These are phyloP conservation scores for Cryphonectria carpinicola DNA, from an alignment of 2,329 filamentous ascomycete genomes.

Conservation along the genomic window DNA sequence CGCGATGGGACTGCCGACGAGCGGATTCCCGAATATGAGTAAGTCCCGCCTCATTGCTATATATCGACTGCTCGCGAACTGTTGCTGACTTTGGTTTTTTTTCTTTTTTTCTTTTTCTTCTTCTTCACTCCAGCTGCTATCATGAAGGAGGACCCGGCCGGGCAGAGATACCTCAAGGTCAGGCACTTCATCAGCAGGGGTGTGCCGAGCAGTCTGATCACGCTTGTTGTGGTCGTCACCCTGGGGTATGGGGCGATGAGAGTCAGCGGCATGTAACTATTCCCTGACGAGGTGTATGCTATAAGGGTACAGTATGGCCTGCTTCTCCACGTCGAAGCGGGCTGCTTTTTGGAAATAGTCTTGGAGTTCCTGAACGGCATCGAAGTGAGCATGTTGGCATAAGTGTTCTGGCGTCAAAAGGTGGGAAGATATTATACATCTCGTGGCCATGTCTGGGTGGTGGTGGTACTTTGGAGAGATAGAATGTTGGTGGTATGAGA, in stretches of 20 bases:
- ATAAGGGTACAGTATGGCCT: neutral
- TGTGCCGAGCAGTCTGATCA: constrained; percentile 82
- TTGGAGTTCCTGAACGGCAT: neutral
- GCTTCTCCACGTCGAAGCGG: neutral
- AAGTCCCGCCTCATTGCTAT: constrained; percentile 52
- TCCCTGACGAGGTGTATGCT: neutral
- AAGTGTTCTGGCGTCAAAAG: constrained; percentile 11
- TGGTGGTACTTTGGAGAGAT: neutral
- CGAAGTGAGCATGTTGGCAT: constrained; percentile 7
- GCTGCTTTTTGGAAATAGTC: neutral
- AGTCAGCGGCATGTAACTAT: constrained; percentile 47
- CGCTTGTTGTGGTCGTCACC: constrained; percentile 81
- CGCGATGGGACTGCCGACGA: constrained; percentile 96
- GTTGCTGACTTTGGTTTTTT: constrained; percentile 16
- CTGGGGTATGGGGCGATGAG: constrained; percentile 91
- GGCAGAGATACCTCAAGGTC: constrained; percentile 88
- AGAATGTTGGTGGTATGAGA: neutral
- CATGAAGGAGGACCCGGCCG: constrained; percentile 97
- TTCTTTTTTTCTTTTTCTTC: neutral
- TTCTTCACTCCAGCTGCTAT: constrained; percentile 78
- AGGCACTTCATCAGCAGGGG: constrained; percentile 95
- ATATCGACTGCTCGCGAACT: neutral
- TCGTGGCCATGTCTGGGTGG: neutral
- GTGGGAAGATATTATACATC: neutral
- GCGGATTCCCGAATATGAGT: constrained; percentile 99